Conservation (phyloP, 164 flowering plant genomes). For the Berberis thunbergii region DNA sequence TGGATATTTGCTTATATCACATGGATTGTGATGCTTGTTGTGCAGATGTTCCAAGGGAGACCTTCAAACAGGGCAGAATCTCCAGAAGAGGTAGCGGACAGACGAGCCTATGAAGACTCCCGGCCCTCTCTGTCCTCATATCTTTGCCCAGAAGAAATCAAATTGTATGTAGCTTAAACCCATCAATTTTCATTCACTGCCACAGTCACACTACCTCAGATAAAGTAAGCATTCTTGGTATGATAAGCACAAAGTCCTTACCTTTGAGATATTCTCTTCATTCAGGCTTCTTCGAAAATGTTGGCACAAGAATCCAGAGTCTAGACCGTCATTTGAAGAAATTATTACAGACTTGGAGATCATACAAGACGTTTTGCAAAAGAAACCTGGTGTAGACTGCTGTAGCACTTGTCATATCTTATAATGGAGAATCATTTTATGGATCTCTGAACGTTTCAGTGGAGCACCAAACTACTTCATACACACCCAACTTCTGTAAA, state of each 20-base stretch:
- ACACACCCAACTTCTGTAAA: too few relatives aligned
- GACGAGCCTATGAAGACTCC: slow-evolving; percentile 53
- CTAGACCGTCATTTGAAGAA: slow-evolving; percentile 43
- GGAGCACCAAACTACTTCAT: too few relatives aligned
- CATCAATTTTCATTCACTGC: background rate
- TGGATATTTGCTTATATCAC: background rate
- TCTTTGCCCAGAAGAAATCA: slow-evolving; percentile 40
- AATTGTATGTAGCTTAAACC: slow-evolving; percentile 24
- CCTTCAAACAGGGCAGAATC: slow-evolving; percentile 37
- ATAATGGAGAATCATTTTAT: slow-evolving; percentile 3
- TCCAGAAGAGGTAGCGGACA: slow-evolving; percentile 45
- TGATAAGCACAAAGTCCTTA: too few relatives aligned
- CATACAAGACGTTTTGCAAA: slow-evolving; percentile 26
- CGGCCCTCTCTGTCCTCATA: slow-evolving; percentile 43
- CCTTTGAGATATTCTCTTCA: background rate
- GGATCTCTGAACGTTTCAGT: too few relatives aligned
- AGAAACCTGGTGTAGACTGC: slow-evolving; percentile 13
- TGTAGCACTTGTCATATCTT: slow-evolving; percentile 24
- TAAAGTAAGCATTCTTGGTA: too few relatives aligned
- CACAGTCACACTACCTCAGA: too few relatives aligned
- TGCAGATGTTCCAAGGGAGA: slow-evolving; percentile 55
- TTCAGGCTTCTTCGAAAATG: slow-evolving; percentile 43
- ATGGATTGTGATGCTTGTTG: background rate
- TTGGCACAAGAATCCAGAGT: slow-evolving; percentile 58
- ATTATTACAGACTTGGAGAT: slow-evolving; percentile 36